Evolutionary conservation across 2,329 filamentous ascomycete species (phyloP), one percentile per base, ranked within the genome.

Genomic region (Gaeumannomyces tritici): DNA sequence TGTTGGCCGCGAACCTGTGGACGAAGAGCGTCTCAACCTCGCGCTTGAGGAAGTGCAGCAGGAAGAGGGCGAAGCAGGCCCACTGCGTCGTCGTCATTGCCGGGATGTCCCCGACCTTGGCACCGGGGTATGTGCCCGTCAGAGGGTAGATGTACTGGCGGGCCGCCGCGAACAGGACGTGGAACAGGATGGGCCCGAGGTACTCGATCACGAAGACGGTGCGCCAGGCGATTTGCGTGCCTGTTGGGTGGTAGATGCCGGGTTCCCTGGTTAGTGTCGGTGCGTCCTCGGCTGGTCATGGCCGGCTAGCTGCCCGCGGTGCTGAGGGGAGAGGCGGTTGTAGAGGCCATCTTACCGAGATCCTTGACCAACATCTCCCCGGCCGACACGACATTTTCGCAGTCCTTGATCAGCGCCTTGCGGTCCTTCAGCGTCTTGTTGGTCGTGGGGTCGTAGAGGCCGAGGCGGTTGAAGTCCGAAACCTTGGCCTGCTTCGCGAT

Each of bases 191-290:
- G 7, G 95, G 95, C 4, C 95, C 95, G 67, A 95, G 77, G 76
- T 99, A 99, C 77, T 99, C 95, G 79, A 97, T 87, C 66, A 97
- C 79, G 80, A 93, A 99, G 74, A 98, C 93, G 64, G 91, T 95
- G 66, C 87, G 88, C 95, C 95, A 99, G 65, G 86, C 86, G 62
- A 97, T 89, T 75, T 99, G 95, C 59, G 88, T 85, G 21, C 95
- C 92, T 96, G 64, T 27, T 56, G 24, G 26, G 55, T 56, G 55
- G 55, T 15, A 55, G 54, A 24, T 24, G 42, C 42, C 42, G 42
- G 7, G 42, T 47, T 15, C 21, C 42, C 42, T 47, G 42, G 18
- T 51, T 21, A 51, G 42, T 24, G 42, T 51, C 35, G 35, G 35
- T 42, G 35, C 35, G 35, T 18, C 35, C 35, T 6, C 35, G 35